These are phyloP conservation scores for Lactifluus pinguis DNA, from an alignment of 768 basidiomycete genomes.

Conservation along the genomic window DNA sequence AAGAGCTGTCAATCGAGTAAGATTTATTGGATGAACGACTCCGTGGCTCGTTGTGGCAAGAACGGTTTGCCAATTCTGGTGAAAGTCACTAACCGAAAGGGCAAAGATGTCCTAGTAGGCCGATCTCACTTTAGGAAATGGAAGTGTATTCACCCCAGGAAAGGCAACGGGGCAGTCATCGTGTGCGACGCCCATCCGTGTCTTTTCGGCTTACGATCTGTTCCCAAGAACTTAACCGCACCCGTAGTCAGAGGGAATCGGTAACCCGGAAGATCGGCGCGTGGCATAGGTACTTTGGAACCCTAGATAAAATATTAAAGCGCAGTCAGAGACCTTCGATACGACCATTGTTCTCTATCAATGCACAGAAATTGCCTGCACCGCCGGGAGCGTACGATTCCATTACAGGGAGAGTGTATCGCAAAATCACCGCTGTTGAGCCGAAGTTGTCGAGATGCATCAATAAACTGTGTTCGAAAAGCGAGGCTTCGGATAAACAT, in stretches of 20 bases:
- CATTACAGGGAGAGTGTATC: neutral
- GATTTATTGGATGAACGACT: conserved; percentile 1
- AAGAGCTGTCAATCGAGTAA: neutral
- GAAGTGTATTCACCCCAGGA: neutral
- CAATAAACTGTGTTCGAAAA: neutral
- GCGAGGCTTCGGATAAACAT: neutral
- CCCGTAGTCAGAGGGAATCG: neutral
- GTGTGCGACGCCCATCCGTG: neutral
- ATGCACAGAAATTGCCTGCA: neutral
- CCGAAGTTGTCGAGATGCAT: neutral
- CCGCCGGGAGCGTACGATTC: neutral
- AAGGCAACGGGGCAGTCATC: conserved; percentile 9
- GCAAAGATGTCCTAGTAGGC: neutral
- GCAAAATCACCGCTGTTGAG: neutral
- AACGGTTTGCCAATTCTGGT: neutral
- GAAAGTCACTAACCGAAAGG: conserved; percentile 13
- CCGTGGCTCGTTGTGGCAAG: neutral
- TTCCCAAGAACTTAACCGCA: neutral
- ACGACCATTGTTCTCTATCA: neutral
- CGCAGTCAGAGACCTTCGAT: neutral
- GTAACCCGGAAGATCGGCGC: conserved; percentile 3
- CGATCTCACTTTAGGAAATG: conserved; percentile 8
- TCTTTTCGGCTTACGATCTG: conserved; percentile 12
- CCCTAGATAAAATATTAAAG: too few relatives aligned
- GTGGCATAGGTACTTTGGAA: neutral